Percentiles rank a stretch among this genome's conserved stretches.
These are phyloP conservation scores for Suhomyces choctaworum DNA, from an alignment of 1,139 yeast genomes.

Conservation along the genomic window DNA sequence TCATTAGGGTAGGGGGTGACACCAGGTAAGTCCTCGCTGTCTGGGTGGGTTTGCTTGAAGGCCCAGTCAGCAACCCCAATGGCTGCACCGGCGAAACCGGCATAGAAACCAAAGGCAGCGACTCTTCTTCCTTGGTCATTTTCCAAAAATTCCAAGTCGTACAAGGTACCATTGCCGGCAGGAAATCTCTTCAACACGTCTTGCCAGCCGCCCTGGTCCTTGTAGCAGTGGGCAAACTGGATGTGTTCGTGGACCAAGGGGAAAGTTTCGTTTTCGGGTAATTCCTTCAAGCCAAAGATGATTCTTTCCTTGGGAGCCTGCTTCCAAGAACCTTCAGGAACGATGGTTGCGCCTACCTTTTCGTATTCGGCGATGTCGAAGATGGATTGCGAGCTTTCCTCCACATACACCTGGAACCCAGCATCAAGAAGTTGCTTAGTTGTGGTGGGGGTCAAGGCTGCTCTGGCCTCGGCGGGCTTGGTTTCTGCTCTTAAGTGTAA, in stretches of 20 bases:
- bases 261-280: conserved; percentile 87
- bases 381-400: conserved; percentile 80
- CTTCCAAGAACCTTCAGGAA: conserved; percentile 92
- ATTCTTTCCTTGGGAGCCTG: conserved; percentile 86
- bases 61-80: conserved; percentile 94
- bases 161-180: conserved; percentile 83
- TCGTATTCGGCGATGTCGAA: conserved; percentile 76
- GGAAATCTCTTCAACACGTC: conserved; percentile 87
- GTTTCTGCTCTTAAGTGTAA: conserved; percentile 92
- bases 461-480: conserved; percentile 95
- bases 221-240: conserved; percentile 98
- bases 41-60: conserved; percentile 74
- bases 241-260: conserved; percentile 95
- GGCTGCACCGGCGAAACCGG: conserved; percentile 99
- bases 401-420: conserved; percentile 87
- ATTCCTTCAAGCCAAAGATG: conserved; percentile 90
- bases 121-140: conserved; percentile 96
- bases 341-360: conserved; percentile 79
- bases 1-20: conserved; percentile 85
- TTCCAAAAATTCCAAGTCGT: conserved; percentile 92
- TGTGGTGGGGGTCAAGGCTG: conserved; percentile 91
- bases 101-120: conserved; percentile 98
- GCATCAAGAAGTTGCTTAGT: conserved; percentile 81
- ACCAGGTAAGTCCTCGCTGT: conserved; percentile 65
- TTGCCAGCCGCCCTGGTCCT: conserved; percentile 96